These are phyloP conservation scores for Epichloe gansuensis DNA, from an alignment of 2,329 filamentous ascomycete genomes.

Conservation along the genomic window DNA sequence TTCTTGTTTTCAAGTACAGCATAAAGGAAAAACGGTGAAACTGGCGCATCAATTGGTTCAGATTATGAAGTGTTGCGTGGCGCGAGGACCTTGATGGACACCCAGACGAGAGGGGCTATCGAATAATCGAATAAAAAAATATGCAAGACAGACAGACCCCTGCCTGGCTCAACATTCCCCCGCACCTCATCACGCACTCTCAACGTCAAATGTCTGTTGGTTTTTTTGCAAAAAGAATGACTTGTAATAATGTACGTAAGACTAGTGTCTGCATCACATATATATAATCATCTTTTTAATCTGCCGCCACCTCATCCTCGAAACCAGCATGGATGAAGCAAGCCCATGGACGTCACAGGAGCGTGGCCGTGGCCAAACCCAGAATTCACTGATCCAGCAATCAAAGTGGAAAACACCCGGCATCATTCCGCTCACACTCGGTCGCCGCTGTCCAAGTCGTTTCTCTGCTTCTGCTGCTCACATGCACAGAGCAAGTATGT, in stretches of 20 bases:
- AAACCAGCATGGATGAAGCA: background rate
- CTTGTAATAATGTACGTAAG: conserved; percentile 1
- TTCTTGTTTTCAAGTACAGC: too few species aligned
- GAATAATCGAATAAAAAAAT: too few species aligned
- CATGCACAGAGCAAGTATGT: background rate
- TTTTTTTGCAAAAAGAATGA: background rate
- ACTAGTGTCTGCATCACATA: conserved; percentile 1
- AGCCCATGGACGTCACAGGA: background rate
- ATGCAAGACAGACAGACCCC: too few species aligned
- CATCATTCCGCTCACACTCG: background rate
- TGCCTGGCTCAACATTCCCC: too few species aligned
- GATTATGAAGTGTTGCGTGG: background rate
- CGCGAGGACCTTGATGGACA: background rate
- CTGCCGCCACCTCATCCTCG: background rate
- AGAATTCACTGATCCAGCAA: background rate
- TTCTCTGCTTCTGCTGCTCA: background rate
- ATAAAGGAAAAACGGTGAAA: too few species aligned
- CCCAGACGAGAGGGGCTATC: background rate
- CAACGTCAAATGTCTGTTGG: background rate
- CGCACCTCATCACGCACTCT: background rate
- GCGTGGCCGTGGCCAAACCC: background rate
- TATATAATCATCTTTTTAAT: background rate
- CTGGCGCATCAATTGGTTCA: background rate
- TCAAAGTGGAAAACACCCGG: background rate
- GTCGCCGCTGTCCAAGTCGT: background rate